Base-by-base conservation (phyloP, 129 eudicot genomes). In the Gnaphalium uliginosum region DNA sequence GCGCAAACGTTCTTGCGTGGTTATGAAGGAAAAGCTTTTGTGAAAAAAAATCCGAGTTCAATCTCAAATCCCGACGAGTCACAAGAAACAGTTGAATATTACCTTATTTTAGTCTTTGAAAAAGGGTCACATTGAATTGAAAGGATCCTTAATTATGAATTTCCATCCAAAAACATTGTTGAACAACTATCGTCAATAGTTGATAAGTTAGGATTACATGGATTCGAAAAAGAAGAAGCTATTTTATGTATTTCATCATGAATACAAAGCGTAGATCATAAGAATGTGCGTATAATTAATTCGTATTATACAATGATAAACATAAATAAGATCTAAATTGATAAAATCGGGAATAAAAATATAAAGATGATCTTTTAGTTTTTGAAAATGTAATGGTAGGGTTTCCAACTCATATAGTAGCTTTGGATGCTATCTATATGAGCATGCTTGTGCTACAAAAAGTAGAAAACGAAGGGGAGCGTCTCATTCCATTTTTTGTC, bases 381-480 rank as follows among this genome's bases (percentile, higher is more conserved):
- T 19, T 60, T 75, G 86, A 78, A 75, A 85, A 69, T 78, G 76
- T 72, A 66, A 81, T 74, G 68, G 75, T 39, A 70, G 79, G 77
- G 82, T 83, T 85, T 82, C 85, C 93, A 83, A 83, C 79, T 88
- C 79, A 83, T 74, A 69, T 29, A 33, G 76, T 33, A 51, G 76
- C 95, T 81, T 86, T 83, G 90, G 94, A 88, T 87, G 74, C 96
- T 80, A 39, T 75, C 66, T 43, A 65, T 56, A 61, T 56, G 61
- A 35, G 46, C 66, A 68, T 69, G 78, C 81, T 71, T 60, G 68
- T 69, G 76, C 82, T 22, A 26, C 39, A 69, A 84, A 87, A 90
- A 83, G 87, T 30, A 79, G 69, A 80, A 61, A 53, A 71, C 57
- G 78, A 76, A 80, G 76, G 79, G 81, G 82, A 84, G 85, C 76